Percentiles rank a stretch among this genome's conserved stretches.
phyloP scores from a whole-genome alignment of 179 eudicot genomes.

The Drosera spatulata region DNA sequence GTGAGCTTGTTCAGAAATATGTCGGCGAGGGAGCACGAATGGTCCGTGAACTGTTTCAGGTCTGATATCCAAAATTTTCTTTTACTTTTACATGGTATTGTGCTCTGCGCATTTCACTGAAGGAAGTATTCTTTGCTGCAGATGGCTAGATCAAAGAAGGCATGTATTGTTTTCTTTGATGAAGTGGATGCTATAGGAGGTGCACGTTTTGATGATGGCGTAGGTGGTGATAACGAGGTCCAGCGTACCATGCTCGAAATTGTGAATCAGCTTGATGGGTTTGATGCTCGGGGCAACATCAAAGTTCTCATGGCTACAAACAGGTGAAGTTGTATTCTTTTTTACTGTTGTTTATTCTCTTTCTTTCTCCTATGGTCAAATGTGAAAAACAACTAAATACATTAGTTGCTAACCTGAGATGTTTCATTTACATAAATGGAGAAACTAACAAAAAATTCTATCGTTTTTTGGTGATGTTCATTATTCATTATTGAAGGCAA shows the following conservation, averaged over 20 bases:
- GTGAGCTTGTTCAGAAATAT: constrained; percentile 95
- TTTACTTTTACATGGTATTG: not conserved
- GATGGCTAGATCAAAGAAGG: constrained; percentile 99
- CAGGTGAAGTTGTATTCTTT: constrained; percentile 31
- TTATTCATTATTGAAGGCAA: no score
- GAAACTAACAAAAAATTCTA: no score
- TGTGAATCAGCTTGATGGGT: constrained; percentile 96
- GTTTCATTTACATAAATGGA: no score
- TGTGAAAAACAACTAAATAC: no score
- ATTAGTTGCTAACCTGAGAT: no score
- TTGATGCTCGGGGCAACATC: constrained; percentile 95
- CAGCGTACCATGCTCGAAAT: constrained; percentile 98
- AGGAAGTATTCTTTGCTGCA: constrained; percentile 11
- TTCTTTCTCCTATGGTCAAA: no score
- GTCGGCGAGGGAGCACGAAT: constrained; percentile 99
- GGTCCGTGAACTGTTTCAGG: constrained; percentile 99
- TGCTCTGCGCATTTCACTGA: not conserved
- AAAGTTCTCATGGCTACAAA: constrained; percentile 98
- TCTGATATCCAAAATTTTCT: constrained; percentile 4
- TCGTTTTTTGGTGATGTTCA: no score
- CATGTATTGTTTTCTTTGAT: constrained; percentile 90
- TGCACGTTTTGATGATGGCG: constrained; percentile 93
- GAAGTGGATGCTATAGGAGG: constrained; percentile 99
- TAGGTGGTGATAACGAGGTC: constrained; percentile 95
- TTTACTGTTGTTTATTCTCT: no score